Evolutionary conservation across 164 flowering plant genomes (phyloP), one percentile per base, ranked within the genome.

Genomic region (Sextonia rubra): DNA sequence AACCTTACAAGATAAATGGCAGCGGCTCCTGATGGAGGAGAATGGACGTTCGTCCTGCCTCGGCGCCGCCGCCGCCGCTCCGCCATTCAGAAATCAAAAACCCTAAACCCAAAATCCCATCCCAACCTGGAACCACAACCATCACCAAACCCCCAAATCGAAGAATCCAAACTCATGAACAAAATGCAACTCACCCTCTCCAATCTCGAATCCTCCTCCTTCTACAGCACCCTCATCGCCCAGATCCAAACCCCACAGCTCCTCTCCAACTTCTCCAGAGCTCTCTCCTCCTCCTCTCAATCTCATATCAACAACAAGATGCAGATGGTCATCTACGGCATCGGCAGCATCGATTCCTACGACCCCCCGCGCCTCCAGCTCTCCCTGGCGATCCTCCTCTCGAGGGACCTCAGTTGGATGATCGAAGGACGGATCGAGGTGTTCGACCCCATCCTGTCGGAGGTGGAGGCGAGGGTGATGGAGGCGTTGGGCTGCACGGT

Each of bases 261-360:
- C 1, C 64, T 47, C 8, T 70, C 71, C 62, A 61, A 60, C 37
- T 77, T 92, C 62, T 29, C 27, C 7, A 80, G 75, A 72, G 85
- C 83, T 49, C 71, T 88, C 76, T 90, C 86, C 9, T 78, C 90
- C 58, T 3, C n/a, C 58, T 0, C 49, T 47, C 44, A 6, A 32
- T 32, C 44, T 32, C 0, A 85, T 61, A 20, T 55, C 2, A 81
- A 80, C 63, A 20, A 60, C 2, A 81, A 80, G 52, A 82, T 94
- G 86, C 79, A 79, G 74, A 88, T 92, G 99, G 94, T 94, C 44
- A 78, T 94, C 15, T 94, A 92, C 77, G 98, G 98, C 20, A 92
- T 94, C 63, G 97, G 99, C 24, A 94, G 93, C 85, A 89, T 94
- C 44, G 94, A 91, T 63, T 85, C 88, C 3, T 85, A 79, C 65